A percentile compares a stretch with the other conserved stretches of the same genome.
Evolutionary conservation across 768 basidiomycete genomes (phyloP).

Genomic region (Gelatoporia subvermispora): DNA sequence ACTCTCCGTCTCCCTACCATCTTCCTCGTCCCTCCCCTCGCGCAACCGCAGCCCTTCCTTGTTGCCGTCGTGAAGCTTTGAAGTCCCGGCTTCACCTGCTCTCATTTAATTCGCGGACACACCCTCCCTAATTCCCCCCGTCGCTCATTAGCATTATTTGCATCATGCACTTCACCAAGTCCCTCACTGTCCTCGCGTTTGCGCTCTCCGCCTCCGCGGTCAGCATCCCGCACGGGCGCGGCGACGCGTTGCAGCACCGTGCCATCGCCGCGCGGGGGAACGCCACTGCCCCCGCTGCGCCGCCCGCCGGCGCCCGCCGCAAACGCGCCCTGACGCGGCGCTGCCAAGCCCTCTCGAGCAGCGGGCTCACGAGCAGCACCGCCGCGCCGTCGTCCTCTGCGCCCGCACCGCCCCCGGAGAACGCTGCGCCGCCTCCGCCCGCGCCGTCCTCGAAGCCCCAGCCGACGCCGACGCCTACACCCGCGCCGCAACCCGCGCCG

Average conservation of each 20-base stretch:
- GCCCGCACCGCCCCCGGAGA: not conserved
- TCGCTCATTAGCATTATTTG: conserved; percentile 11
- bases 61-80: too few species aligned
- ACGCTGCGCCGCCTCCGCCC: too few species aligned
- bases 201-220: conserved; percentile 3
- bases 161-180: conserved; percentile 39
- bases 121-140: conserved; percentile 1
- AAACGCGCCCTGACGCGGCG: conserved; percentile 6
- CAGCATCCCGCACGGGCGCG: not conserved
- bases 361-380: conserved; percentile 28
- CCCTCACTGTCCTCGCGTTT: conserved; percentile 11
- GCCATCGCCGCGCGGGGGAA: not conserved
- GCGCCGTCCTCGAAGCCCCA: not conserved
- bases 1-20: too few species aligned
- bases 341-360: conserved; percentile 3
- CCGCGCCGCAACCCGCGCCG: not conserved
- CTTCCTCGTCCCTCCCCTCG: too few species aligned
- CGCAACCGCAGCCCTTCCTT: too few species aligned
- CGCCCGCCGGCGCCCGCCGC: conserved; percentile 1
- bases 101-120: not conserved
- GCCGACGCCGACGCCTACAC: not conserved
- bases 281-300: not conserved
- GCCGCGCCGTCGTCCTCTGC: not conserved
- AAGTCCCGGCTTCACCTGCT: too few species aligned
- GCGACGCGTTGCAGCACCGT: conserved; percentile 3